Base-by-base conservation (phyloP, 768 basidiomycete species). In the Psilocybe subaeruginosa region DNA sequence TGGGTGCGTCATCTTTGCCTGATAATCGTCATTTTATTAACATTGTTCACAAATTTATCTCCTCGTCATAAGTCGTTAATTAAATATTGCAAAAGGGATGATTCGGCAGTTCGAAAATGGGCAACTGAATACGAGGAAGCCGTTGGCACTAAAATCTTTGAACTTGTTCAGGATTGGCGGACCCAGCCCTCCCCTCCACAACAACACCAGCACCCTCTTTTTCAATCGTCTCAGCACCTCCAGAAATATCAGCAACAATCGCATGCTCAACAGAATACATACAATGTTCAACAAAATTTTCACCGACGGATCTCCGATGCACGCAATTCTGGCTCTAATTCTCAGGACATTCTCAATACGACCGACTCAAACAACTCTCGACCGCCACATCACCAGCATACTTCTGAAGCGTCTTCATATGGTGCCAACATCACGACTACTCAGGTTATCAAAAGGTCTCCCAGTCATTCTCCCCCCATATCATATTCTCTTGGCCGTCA, bases 111-210 rank as follows among this genome's bases (percentile, higher is more conserved):
- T 62, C 77, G 81, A n/a, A 75, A 73, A 39, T 89, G 86, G 89
- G 83, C 80, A 54, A 74, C 76, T 39, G 84, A 88, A 46, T 89
- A 89, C 57, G 86, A 88, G 68, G 87, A 86, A 60, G 71, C 82
- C 17, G 89, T 85, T 83, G 90, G 90, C 19, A 83, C 86, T 57
- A 80, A 80, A 59, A 80, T 87, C 29, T 75, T 77, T 29, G 86
- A 87, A 58, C 75, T 77, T 58, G 79, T 73, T 39, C 76, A 74
- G 54, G 76, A 79, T 56, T 77, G 76, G 72, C 73, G 73, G 19
- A 68, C 74, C 47, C 75, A 72, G 49, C 72, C 77, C 39, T 78
- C 78, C 14, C 77, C 78, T 23, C 69, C 73, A 53, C 68, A 71
- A 35, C 71, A 74, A 58, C 75, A 75, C 64, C 72, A 66, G 30